Conservation (phyloP, 2,329 filamentous ascomycete species). For the Sporothrix curviconia region DNA sequence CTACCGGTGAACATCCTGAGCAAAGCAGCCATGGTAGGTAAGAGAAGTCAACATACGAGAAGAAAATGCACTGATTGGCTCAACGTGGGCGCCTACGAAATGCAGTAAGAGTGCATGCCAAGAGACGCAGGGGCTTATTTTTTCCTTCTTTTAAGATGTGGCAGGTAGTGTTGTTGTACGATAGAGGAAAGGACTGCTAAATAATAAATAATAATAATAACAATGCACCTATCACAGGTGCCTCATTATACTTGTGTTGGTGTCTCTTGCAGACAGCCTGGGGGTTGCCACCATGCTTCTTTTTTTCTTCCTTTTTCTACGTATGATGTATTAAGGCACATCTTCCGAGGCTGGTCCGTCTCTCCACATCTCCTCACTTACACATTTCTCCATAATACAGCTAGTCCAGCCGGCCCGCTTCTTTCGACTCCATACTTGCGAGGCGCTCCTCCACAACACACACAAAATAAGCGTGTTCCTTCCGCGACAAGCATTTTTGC, state of each 20-base stretch:
- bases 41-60: not conserved
- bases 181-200: not conserved
- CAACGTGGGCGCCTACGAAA: no score
- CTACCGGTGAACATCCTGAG: not conserved
- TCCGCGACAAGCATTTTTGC: no score
- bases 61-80: not conserved
- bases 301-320: not conserved
- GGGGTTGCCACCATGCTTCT: not conserved
- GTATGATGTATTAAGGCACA: no score
- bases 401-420: no score
- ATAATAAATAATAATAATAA: not conserved
- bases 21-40: not conserved
- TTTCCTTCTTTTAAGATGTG: not conserved
- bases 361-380: not conserved
- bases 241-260: not conserved
- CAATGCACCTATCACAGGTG: not conserved
- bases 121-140: not conserved
- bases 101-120: not conserved
- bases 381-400: slow-evolving; percentile 7
- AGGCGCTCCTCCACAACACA: no score
- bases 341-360: not conserved
- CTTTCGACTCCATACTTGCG: not conserved
- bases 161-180: not conserved
- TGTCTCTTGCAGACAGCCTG: not conserved
- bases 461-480: not conserved